Evolutionary conservation across 331 rosid species (phyloP).

Genomic region (Pyrus hybrid): DNA sequence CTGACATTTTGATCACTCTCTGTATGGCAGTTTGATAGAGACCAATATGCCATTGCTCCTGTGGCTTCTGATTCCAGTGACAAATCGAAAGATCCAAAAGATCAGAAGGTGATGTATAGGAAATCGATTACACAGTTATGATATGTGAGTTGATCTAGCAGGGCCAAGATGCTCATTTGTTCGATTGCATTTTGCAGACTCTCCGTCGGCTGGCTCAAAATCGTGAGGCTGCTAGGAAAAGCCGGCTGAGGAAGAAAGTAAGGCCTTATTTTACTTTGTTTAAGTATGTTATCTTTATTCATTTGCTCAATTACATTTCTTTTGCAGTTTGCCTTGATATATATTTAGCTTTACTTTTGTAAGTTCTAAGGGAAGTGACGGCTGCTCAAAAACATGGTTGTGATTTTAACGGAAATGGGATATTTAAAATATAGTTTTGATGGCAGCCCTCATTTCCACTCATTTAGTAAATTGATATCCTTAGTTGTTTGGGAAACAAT

Average conservation of each 20-base stretch:
- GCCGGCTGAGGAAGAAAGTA: constrained; percentile 92
- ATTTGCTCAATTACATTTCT: background rate
- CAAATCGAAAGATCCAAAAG: constrained; percentile 76
- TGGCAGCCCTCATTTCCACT: background rate
- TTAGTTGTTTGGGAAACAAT: background rate
- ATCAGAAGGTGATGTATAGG: constrained; percentile 74
- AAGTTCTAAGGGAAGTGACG: background rate
- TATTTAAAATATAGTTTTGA: background rate
- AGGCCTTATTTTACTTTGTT: constrained; percentile 1
- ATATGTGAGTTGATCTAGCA: background rate
- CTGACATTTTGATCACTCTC: constrained; percentile 20
- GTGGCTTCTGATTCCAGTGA: constrained; percentile 86
- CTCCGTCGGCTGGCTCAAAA: constrained; percentile 98
- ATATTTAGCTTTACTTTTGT: background rate
- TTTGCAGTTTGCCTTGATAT: background rate
- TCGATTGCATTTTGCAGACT: constrained; percentile 47
- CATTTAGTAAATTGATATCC: background rate
- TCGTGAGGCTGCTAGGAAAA: constrained; percentile 98
- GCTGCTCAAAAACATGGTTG: background rate
- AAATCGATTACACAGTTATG: constrained; percentile 6
- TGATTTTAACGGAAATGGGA: background rate
- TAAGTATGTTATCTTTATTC: background rate
- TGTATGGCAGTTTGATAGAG: constrained; percentile 56
- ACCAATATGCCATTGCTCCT: constrained; percentile 34
- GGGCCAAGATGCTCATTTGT: constrained; percentile 3